These are phyloP conservation scores for Potentilla sterilis DNA, from an alignment of 306 rosid species.

Conservation along the genomic window DNA sequence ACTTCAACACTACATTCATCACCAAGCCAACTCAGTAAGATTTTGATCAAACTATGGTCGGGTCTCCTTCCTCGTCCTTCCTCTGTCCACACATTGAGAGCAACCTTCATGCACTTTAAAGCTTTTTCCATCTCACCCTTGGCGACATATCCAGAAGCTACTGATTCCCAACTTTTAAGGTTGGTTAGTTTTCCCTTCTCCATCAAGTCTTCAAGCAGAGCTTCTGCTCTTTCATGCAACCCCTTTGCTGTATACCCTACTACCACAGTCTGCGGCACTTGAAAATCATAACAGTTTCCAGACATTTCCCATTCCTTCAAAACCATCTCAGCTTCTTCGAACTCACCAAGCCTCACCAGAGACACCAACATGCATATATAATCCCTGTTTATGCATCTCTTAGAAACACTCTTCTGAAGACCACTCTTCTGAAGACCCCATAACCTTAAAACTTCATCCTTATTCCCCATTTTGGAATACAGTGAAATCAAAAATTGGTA, in stretches of 20 bases:
- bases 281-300: slow-evolving; percentile 66
- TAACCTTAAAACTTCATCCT: slow-evolving; percentile 64
- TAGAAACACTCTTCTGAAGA: slow-evolving; percentile 56
- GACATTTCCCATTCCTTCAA: slow-evolving; percentile 75
- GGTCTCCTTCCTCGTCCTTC: slow-evolving; percentile 64
- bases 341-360: slow-evolving; percentile 61
- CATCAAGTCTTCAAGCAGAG: slow-evolving; percentile 52
- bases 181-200: slow-evolving; percentile 53
- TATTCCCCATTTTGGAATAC: slow-evolving; percentile 48
- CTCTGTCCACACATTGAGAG: slow-evolving; percentile 34
- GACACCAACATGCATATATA: slow-evolving; percentile 53
- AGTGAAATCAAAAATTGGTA: slow-evolving; percentile 74
- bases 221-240: slow-evolving; percentile 59
- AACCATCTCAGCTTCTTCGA: slow-evolving; percentile 67
- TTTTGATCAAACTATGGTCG: slow-evolving; percentile 29
- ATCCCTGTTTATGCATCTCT: slow-evolving; percentile 75
- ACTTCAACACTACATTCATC: slow-evolving; percentile 55
- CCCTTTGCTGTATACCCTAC: slow-evolving; percentile 49
- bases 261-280: slow-evolving; percentile 52
- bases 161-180: slow-evolving; percentile 54
- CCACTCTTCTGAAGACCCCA: slow-evolving; percentile 63
- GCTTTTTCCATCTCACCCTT: slow-evolving; percentile 60
- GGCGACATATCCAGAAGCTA: slow-evolving; percentile 51
- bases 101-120: slow-evolving; percentile 50
- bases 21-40: slow-evolving; percentile 58